These are phyloP conservation scores for Colletotrichum sp. DNA, from an alignment of 2,329 filamentous ascomycete genomes.

Conservation along the genomic window DNA sequence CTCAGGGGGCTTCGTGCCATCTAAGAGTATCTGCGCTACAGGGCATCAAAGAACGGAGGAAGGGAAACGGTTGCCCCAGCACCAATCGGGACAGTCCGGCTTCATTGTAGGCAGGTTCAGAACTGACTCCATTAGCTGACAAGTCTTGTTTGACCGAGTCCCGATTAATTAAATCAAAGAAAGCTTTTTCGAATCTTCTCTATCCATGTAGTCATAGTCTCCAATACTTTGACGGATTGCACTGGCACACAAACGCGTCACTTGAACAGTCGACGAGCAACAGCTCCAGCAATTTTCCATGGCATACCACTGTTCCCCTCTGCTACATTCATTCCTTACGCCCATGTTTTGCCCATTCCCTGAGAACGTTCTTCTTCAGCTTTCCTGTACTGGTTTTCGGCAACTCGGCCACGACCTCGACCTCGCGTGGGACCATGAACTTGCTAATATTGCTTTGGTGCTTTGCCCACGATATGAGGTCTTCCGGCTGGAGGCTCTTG, in stretches of 20 bases:
- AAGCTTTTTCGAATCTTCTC: background rate
- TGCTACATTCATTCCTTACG: background rate
- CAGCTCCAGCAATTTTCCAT: background rate
- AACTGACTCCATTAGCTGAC: background rate
- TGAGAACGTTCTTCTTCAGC: constrained; percentile 90
- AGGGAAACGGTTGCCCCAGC: background rate
- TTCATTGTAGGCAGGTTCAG: background rate
- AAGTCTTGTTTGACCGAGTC: background rate
- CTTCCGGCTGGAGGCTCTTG: constrained; percentile 64
- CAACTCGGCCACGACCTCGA: constrained; percentile 82
- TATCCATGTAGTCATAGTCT: background rate
- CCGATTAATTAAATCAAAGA: background rate
- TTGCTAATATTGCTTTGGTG: constrained; percentile 80
- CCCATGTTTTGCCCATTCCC: constrained; percentile 76
- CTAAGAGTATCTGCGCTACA: background rate
- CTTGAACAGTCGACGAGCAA: background rate
- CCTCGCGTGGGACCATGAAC: constrained; percentile 82
- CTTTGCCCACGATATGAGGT: constrained; percentile 87
- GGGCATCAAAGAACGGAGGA: background rate
- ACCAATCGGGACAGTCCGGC: background rate
- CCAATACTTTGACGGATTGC: background rate
- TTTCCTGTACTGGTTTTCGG: constrained; percentile 98
- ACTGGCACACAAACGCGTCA: background rate
- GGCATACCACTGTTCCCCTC: background rate
- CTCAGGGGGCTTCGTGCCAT: background rate